A percentile compares a stretch with the other conserved stretches of the same genome.
Conservation (phyloP, 1,139 yeast genomes). For the Yamadazyma mexicana region DNA sequence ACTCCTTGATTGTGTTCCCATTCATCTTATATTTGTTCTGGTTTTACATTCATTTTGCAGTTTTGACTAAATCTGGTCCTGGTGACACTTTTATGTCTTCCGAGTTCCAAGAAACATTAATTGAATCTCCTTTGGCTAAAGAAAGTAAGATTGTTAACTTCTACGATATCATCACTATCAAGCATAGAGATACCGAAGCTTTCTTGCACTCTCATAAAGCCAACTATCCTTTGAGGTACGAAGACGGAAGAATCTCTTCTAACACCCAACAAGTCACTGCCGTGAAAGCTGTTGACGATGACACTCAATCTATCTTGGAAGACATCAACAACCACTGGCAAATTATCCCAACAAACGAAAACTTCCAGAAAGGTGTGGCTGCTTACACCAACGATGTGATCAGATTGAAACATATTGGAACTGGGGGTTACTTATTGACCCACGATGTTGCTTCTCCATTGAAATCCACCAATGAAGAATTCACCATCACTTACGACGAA, state of each 20-base stretch:
- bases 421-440: constrained; percentile 76
- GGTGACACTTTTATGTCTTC: constrained; percentile 94
- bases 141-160: constrained; percentile 72
- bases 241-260: constrained; percentile 94
- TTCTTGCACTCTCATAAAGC: constrained; percentile 78
- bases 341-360: constrained; percentile 61
- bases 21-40: constrained; percentile 82
- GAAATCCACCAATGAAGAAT: constrained; percentile 87
- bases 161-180: constrained; percentile 72
- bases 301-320: constrained; percentile 40
- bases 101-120: constrained; percentile 88
- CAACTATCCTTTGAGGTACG: constrained; percentile 85
- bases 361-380: constrained; percentile 30
- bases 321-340: constrained; percentile 87
- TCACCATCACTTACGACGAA: constrained; percentile 67
- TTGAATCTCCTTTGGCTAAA: constrained; percentile 76
- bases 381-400: constrained; percentile 61
- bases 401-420: constrained; percentile 79
- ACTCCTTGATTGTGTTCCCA: constrained; percentile 76
- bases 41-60: constrained; percentile 89
- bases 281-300: constrained; percentile 31
- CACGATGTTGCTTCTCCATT: constrained; percentile 99
- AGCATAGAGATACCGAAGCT: constrained; percentile 74
- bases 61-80: constrained; percentile 85
- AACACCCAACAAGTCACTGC: constrained; percentile 95